Percentiles rank a stretch among this genome's conserved stretches.
phyloP scores from a whole-genome alignment of 192 early-diverging fungal genomes.

The Powellomyces hirtus region DNA sequence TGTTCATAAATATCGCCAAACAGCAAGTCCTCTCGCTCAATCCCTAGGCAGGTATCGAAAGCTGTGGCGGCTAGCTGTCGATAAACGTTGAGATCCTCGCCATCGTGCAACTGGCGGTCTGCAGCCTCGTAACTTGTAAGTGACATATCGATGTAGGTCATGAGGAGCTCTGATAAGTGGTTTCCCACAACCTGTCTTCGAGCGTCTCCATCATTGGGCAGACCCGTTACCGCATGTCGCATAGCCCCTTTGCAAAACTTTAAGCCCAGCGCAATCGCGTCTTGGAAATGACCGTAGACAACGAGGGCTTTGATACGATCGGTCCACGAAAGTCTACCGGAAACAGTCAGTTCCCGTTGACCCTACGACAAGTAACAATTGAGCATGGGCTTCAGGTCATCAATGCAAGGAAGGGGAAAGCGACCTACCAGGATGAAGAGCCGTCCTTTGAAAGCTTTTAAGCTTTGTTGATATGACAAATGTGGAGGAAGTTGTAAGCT shows the following conservation, averaged over 20 bases:
- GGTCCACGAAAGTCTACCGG: constrained; percentile 39
- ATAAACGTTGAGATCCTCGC: constrained; percentile 20
- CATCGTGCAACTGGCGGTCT: constrained; percentile 4
- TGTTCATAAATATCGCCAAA: constrained; percentile 51
- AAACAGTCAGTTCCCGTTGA: constrained; percentile 29
- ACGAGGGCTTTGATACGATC: constrained; percentile 46
- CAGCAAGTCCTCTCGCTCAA: constrained; percentile 40
- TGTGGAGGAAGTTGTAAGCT: constrained; percentile 15
- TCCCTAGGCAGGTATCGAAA: constrained; percentile 37
- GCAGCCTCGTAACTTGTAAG: constrained; percentile 28
- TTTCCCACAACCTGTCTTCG: constrained; percentile 27
- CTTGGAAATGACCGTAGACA: constrained; percentile 39
- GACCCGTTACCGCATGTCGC: constrained; percentile 32
- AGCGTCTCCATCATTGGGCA: constrained; percentile 31
- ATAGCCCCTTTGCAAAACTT: constrained; percentile 33
- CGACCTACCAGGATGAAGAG: constrained; percentile 40
- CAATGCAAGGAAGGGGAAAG: too few species aligned
- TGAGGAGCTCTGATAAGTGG: constrained; percentile 35
- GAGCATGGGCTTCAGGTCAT: too few species aligned
- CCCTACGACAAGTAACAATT: constrained; percentile 17
- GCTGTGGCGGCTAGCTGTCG: constrained; percentile 28
- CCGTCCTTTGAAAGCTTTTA: constrained; percentile 35
- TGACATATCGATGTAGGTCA: constrained; percentile 41
- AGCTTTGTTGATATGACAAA: constrained; percentile 8
- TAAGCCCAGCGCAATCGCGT: constrained; percentile 43